These are phyloP conservation scores for Neofusicoccum ribis DNA, from an alignment of 2,329 filamentous ascomycete genomes.

Conservation along the genomic window DNA sequence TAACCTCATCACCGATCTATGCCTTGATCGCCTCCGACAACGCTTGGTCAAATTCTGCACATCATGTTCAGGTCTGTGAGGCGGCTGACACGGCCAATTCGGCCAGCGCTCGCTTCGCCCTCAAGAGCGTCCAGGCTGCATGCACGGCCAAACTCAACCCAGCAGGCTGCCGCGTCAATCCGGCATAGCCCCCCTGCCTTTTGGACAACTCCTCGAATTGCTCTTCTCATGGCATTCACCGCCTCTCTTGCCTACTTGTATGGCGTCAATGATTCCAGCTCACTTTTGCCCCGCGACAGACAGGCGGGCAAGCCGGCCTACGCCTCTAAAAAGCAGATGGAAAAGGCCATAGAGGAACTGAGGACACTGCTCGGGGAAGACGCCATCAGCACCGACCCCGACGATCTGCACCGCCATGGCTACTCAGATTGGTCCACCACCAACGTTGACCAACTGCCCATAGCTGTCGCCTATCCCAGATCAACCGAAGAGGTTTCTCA, in stretches of 20 bases:
- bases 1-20: too few species aligned
- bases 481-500: slow-evolving; percentile 65
- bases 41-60: neutral
- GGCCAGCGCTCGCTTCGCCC: slow-evolving; percentile 19
- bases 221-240: slow-evolving; percentile 52
- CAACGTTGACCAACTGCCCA: slow-evolving; percentile 63
- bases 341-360: slow-evolving; percentile 59
- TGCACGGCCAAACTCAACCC: slow-evolving; percentile 29
- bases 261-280: slow-evolving; percentile 41
- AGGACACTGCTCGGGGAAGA: slow-evolving; percentile 57
- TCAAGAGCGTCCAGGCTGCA: slow-evolving; percentile 28
- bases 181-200: slow-evolving; percentile 34
- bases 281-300: slow-evolving; percentile 30
- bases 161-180: slow-evolving; percentile 25
- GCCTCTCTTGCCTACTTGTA: slow-evolving; percentile 53
- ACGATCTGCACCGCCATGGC: slow-evolving; percentile 65
- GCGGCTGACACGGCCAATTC: slow-evolving; percentile 28
- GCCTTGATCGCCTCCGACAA: too few species aligned
- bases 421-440: slow-evolving; percentile 71
- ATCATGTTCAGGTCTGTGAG: slow-evolving; percentile 34
- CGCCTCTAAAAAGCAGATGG: slow-evolving; percentile 53
- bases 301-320: slow-evolving; percentile 41
- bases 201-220: slow-evolving; percentile 50
- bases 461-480: slow-evolving; percentile 65
- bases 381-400: slow-evolving; percentile 62